Evolutionary conservation across 129 eudicot species (phyloP), one percentile per base, ranked within the genome.

Genomic region (Daucus carota): DNA sequence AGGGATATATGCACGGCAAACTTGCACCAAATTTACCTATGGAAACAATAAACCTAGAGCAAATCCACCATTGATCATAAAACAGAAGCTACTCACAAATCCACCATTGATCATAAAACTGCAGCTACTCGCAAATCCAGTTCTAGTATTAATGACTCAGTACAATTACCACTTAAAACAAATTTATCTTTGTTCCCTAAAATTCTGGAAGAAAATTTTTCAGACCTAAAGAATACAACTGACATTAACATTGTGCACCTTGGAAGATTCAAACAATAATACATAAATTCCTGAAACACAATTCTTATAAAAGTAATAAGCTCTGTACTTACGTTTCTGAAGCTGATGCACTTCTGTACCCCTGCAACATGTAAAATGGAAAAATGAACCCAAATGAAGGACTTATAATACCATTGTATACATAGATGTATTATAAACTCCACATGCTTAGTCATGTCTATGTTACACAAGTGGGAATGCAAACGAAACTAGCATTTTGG

Each of bases 321-420:
- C 33, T 31, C 31, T 38, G 24, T 32, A 81, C 99, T 88, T 91
- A 95, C 99, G 96, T 81, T 77, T 92, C 99, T 60, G 97, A 89
- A 81, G 99, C 99, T 32, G 97, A 80, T 52, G 97, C 91, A 84
- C 85, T 95, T 83, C 97, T 82, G 80, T 95, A 95, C 29, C 99
- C 99, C 99, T 95, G 90, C 48, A 46, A 87, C 78, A 75, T 52
- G 22, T 36, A 69, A 32, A n/a, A 82, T 34, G 43, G 50, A 74
- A 66, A 47, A 44, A 63, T 81, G 62, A 83, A 73, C 44, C 66
- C 12, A 32, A 74, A 75, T 15, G 29, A 76, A 28, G 31, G 31
- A 72, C 28, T 54, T 32, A 14, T 22, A 76, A 76, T 28, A 59
- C 40, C 41, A 31, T 74, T 70, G 28, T 10, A 34, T 9, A 34